Base-by-base conservation (phyloP, 495 filamentous ascomycete species). In the Immersiella caudata region DNA sequence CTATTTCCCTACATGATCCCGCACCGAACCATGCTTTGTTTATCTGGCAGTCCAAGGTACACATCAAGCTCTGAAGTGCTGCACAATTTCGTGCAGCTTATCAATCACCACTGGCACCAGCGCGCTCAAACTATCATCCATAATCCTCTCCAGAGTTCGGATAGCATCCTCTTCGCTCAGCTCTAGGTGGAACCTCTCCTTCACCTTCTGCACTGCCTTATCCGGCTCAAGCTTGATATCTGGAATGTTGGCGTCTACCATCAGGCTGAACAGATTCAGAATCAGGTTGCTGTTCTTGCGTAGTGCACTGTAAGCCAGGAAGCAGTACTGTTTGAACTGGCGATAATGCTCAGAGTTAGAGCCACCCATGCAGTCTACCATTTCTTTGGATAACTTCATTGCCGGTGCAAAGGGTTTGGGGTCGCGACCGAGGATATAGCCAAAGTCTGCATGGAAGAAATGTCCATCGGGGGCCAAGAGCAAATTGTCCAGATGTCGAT, bases 391-490 rank as follows among this genome's bases (percentile, higher is more conserved):
- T 22, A 99, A 87, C 73, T 99, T 99, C 89, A 99, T 96, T 67
- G 91, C 88, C 0, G 95, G 95, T 1, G 95, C 93, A 73, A 98
- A 97, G 2, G 95, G 95, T 71, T 99, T 99, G 1, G 95, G 95
- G 71, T 99, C 95, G 21, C 95, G 93, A 36, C 95, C 95, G 9
- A 99, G 90, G 68, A 99, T 98, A 80, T 94, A 99, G 36, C 96
- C 94, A 70, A 99, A 98, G 73, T 98, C 95, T 33, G 92, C 93
- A 77, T 99, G 95, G 86, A 99, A 98, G 81, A 99, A 99, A 75
- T 94, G 92, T 5, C 91, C 95, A 71, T 92, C 89, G 14, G 96
- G 94, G 0, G 93, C 85, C 9, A 99, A 85, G 36, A 98, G 89
- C 6, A 99, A 86, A 75, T 99, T 99, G 74, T 99, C 95, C 12